Percentiles rank a stretch among this genome's conserved stretches.
Evolutionary conservation across 163 green algal species (phyloP).

Genomic region (Scenedesmus sp.): DNA sequence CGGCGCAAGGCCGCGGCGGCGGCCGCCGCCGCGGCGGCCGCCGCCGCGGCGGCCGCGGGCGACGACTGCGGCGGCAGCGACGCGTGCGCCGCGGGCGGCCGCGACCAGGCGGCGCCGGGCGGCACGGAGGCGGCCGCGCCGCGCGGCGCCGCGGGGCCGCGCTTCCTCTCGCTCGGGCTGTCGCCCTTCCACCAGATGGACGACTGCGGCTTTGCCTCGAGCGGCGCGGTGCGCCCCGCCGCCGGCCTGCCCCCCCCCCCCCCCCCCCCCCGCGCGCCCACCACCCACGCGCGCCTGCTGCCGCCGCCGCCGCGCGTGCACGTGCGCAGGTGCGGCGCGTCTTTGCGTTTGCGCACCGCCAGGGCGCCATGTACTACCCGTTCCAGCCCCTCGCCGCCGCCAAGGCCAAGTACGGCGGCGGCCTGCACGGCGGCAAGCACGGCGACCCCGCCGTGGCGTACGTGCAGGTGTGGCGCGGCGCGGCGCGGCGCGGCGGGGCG

Average conservation of each 20-base stretch:
- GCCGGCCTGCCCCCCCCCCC: no score
- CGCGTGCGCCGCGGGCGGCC: neutral
- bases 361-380: constrained; percentile 27
- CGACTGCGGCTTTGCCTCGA: constrained; percentile 15
- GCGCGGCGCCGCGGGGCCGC: neutral
- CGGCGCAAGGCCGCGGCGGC: neutral
- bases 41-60: constrained; percentile 1
- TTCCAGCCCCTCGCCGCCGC: constrained; percentile 31
- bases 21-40: constrained; percentile 7
- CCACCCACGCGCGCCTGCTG: no score
- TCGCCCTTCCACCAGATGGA: constrained; percentile 33
- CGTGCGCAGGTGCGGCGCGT: no score
- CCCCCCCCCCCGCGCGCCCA: no score
- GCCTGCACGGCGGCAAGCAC: constrained; percentile 3
- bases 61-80: neutral
- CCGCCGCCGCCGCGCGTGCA: no score
- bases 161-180: constrained; percentile 41
- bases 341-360: neutral
- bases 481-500: no score
- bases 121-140: neutral
- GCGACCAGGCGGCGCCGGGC: neutral
- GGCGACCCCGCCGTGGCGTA: constrained; percentile 9
- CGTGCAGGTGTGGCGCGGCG: neutral
- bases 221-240: neutral
- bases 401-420: constrained; percentile 43